Conservation (phyloP, 2,329 filamentous ascomycete genomes). For the Pseudogymnoascus sp. region DNA sequence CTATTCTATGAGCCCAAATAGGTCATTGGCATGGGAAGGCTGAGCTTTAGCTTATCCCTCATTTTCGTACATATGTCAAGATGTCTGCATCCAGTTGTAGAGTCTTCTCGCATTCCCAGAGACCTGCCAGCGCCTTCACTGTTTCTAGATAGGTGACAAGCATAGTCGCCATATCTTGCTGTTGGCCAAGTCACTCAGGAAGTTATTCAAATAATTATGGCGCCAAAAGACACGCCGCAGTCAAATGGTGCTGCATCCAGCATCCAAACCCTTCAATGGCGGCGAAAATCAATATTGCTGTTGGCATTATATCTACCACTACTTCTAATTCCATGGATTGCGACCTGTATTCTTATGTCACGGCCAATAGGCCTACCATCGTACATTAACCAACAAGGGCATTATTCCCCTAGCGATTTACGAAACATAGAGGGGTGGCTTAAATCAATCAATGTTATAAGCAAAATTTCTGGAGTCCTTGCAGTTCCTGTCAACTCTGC, state of each 20-base stretch:
- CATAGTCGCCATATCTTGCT: background rate
- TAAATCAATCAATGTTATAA: background rate
- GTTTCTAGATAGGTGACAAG: background rate
- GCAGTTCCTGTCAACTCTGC: background rate
- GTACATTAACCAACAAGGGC: background rate
- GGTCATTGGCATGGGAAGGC: background rate
- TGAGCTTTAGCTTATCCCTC: background rate
- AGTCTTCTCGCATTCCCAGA: background rate
- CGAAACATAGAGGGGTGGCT: background rate
- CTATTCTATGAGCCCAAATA: no score
- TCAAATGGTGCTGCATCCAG: background rate
- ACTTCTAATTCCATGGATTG: background rate
- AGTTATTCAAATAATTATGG: background rate
- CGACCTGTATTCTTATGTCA: background rate
- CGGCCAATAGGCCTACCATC: background rate
- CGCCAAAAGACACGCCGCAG: background rate
- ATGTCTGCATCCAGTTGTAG: background rate
- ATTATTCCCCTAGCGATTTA: background rate
- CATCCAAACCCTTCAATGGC: background rate
- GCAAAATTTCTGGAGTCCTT: background rate
- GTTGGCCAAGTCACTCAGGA: background rate
- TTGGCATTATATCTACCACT: background rate
- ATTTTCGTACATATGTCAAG: background rate
- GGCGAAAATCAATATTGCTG: background rate
- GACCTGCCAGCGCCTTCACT: background rate